These are phyloP conservation scores for Xylaria sp. DNA, from an alignment of 2,329 filamentous ascomycete species.

Conservation along the genomic window DNA sequence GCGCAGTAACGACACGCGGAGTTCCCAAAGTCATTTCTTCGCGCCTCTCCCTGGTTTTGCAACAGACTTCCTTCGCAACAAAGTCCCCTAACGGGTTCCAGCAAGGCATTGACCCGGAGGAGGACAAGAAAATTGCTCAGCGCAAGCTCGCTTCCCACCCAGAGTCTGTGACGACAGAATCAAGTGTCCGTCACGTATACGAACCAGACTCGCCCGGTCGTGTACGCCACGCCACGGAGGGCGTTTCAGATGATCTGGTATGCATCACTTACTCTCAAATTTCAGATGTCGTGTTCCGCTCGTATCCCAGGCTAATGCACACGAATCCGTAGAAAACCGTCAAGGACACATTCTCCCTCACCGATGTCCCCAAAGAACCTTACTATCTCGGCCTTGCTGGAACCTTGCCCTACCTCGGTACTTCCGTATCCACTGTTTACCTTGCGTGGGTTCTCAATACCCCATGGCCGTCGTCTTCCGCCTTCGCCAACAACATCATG, in stretches of 20 bases:
- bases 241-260: constrained; percentile 66
- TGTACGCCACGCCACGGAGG: constrained; percentile 48
- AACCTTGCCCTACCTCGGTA: constrained; percentile 85
- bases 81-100: constrained; percentile 43
- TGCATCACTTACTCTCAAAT: constrained; percentile 38
- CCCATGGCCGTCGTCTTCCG: constrained; percentile 66
- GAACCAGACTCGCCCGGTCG: constrained; percentile 48
- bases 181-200: constrained; percentile 62
- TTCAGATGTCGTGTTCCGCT: neutral
- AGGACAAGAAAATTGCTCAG: constrained; percentile 64
- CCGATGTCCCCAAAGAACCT: constrained; percentile 72
- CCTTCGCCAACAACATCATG: constrained; percentile 71
- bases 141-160: constrained; percentile 69
- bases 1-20: neutral
- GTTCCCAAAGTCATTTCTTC: constrained; percentile 13
- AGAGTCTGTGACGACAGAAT: constrained; percentile 68
- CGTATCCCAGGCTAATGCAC: constrained; percentile 10
- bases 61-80: constrained; percentile 46
- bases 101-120: constrained; percentile 61
- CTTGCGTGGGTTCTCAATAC: constrained; percentile 86
- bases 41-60: constrained; percentile 33
- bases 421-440: constrained; percentile 83
- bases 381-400: constrained; percentile 77
- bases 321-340: constrained; percentile 63
- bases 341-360: constrained; percentile 74